These are phyloP conservation scores for Acanthamoeba sp. DNA, from an alignment of 208 protist species.

Conservation along the genomic window DNA sequence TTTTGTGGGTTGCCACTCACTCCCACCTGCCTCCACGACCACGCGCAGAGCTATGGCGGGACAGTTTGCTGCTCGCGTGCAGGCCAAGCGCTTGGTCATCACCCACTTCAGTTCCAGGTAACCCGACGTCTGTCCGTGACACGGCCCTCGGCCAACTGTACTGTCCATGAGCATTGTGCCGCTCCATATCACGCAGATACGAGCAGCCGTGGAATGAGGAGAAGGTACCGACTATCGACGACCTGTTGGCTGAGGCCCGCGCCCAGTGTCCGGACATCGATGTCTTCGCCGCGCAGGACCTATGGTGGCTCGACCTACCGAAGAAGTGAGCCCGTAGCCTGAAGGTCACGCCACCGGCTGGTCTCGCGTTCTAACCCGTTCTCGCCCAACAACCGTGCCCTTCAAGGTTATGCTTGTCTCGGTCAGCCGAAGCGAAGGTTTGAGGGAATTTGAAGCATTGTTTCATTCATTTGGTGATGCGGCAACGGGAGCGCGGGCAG, in stretches of 20 bases:
- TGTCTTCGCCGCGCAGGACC: background rate
- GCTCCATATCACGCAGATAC: background rate
- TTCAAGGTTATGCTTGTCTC: background rate
- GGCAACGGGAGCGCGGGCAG: no score
- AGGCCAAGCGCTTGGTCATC: constrained; percentile 38
- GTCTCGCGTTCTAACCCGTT: background rate
- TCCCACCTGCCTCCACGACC: background rate
- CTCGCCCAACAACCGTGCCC: background rate
- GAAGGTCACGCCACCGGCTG: background rate
- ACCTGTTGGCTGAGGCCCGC: background rate
- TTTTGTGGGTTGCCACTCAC: background rate
- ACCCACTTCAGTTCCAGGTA: constrained; percentile 13
- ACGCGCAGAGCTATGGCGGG: background rate
- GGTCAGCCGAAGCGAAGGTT: no score
- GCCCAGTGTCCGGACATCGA: background rate
- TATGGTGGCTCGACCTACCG: constrained; percentile 4
- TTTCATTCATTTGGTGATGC: no score
- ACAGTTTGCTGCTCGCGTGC: background rate
- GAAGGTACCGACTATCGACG: background rate
- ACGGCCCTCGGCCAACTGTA: no score
- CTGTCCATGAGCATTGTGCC: no score
- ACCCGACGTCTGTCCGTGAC: background rate
- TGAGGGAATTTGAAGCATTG: background rate
- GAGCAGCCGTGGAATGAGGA: constrained; percentile 24
- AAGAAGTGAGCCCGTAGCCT: background rate